Base-by-base conservation (phyloP, 257 asterid genomes). In the Solanum phureja region DNA sequence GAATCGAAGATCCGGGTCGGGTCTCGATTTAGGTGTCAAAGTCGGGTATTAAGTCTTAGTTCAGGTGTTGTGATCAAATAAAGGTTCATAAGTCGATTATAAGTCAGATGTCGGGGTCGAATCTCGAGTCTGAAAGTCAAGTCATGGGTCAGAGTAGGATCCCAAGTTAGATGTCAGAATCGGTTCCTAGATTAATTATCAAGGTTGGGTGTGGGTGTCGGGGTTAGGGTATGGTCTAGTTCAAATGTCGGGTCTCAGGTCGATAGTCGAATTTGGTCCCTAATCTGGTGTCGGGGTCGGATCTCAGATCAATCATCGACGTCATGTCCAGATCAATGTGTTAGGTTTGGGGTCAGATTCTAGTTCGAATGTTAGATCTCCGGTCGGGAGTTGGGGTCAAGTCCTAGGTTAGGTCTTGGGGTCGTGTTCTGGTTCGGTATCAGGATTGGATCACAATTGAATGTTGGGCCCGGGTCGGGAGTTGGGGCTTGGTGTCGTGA, bases 1-100 rank as follows among this genome's bases (percentile, higher is more conserved):
- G 0, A 16, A 52, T 52, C 4, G 1, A 2, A 52, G 4, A 52
- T 16, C 0, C 1, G 0, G 23, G 8, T 52, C 9, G 1, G 23
- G 62, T 52, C 23, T 52, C 3, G 8, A 16, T 52, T 52, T 52
- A 52, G 62, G 62, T 16, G 23, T 52, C 8, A 1, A 52, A 1
- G 23, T 52, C n/a, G 23, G 1, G 4, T 16, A 52, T 52, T 52
- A 52, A 3, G 62, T 52, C 1, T 52, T 52, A 8, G 62, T 52
- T 52, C 9, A 52, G 3, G 23, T 16, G 62, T 52, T 0, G 62
- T 1, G 9, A 52, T 52, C 3, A 2, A 3, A 52, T 52, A 3
- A 46, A 46, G 56, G 56, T 46, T 46, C 52, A 5, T 0, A 0
- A 44, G 18, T 46, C 1, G 16, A 46, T 0, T 46, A 2, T 46